Base-by-base conservation (phyloP, 129 eudicot species). In the Lonicera japonica region DNA sequence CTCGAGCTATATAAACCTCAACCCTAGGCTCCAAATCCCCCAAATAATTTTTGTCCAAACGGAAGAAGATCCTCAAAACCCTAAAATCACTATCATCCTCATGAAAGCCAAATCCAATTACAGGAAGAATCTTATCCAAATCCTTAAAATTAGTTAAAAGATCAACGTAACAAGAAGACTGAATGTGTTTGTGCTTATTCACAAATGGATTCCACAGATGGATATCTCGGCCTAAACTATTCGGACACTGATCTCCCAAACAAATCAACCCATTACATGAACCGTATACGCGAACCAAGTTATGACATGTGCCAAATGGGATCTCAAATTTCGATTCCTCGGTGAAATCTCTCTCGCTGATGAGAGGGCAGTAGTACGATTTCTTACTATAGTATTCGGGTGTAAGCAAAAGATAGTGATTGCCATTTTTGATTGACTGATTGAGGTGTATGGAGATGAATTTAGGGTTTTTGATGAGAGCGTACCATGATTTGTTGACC, bases 1-100 rank as follows among this genome's bases (percentile, higher is more conserved):
- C 64, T 58, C 18, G 46, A 38, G 15, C 73, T 69, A 29, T n/a
- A n/a, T 69, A 58, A 20, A 69, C 65, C 66, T 69, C 64, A 19
- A 59, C 25, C 21, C n/a, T 22, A 0, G 65, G 64, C 6, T 40
- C 19, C 23, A 39, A 20, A 7, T 19, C 1, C 16, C 29, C 1
- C 18, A 21, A 14, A 29, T n/a, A n/a, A 16, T 36, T 20, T 1
- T 15, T 9, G 20, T 50, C 21, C 55, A 8, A 18, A 14, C 45
- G 29, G 58, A 57, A 58, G 16, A 45, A 14, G 19, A 58, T 19
- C 11, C 64, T 52, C 6, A 47, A 59, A n/a, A 69, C 52, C 21
- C 55, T 58, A 55, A 4, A 69, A 52, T 69, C 73, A 59, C 34
- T 51, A 58, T 16, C 5, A 9, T 0, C 21, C 23, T 45, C 8